Conservation (phyloP, 176 grass and related monocot species). For the Typha latifolia region DNA sequence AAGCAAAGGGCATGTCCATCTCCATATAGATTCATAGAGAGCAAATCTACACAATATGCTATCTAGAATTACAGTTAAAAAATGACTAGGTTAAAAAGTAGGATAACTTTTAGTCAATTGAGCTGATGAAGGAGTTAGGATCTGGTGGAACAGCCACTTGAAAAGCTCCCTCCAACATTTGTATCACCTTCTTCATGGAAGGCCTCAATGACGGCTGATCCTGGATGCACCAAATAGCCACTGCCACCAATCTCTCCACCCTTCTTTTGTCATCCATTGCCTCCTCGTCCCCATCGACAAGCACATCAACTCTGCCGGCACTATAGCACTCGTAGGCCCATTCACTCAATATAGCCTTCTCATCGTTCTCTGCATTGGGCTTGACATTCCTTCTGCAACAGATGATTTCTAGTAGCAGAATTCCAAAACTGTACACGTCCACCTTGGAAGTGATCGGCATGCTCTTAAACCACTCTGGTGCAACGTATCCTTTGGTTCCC, state of each 20-base stretch:
- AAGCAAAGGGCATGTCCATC: too few relatives aligned
- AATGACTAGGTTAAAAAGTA: too few relatives aligned
- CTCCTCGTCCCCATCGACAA: not conserved
- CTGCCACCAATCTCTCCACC: constrained; percentile 7
- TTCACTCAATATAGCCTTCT: constrained; percentile 1
- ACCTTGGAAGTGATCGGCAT: constrained; percentile 9
- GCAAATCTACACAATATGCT: too few relatives aligned
- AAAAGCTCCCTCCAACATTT: constrained; percentile 7
- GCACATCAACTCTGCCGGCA: not conserved
- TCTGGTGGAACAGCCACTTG: too few relatives aligned
- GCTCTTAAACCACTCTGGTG: constrained; percentile 17
- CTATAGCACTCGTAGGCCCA: constrained; percentile 5
- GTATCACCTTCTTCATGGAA: constrained; percentile 5
- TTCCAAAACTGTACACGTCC: constrained; percentile 21
- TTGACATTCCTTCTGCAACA: constrained; percentile 14
- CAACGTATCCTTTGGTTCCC: constrained; percentile 15
- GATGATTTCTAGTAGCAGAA: constrained; percentile 13
- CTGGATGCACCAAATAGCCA: constrained; percentile 16
- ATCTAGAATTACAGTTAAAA: too few relatives aligned
- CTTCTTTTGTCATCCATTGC: constrained; percentile 2
- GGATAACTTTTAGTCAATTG: too few relatives aligned
- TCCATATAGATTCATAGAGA: too few relatives aligned
- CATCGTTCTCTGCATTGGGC: not conserved
- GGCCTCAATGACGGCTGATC: constrained; percentile 10
- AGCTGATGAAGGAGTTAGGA: too few relatives aligned